A percentile compares a stretch with the other conserved stretches of the same genome.
These are phyloP conservation scores for Ceratocystis eucalypticola DNA, from an alignment of 2,329 filamentous ascomycete species.

Conservation along the genomic window DNA sequence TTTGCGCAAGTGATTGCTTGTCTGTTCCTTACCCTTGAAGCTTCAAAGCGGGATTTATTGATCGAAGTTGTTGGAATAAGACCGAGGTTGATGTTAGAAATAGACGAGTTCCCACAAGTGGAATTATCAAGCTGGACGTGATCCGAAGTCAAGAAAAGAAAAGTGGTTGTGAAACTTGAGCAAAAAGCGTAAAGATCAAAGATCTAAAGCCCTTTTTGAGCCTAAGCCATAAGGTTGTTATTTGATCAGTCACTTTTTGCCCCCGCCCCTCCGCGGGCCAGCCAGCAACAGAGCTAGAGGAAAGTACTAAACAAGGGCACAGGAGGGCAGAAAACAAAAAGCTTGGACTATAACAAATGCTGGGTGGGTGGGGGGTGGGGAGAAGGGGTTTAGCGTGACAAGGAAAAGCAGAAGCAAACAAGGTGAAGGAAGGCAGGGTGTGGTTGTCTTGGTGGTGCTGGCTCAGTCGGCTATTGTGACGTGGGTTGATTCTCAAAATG, in stretches of 20 bases:
- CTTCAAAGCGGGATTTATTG: not conserved
- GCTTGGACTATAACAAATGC: not conserved
- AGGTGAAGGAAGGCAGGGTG: not conserved
- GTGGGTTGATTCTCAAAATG: not conserved
- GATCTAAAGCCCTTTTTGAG: not conserved
- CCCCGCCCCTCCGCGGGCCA: not conserved
- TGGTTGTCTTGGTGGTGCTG: not conserved
- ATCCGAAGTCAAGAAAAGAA: not conserved
- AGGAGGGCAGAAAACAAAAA: not conserved
- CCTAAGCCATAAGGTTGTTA: not conserved
- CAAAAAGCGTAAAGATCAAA: not conserved
- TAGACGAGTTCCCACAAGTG: not conserved
- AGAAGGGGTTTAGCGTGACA: not conserved
- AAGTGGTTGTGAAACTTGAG: not conserved
- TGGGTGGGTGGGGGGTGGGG: not conserved
- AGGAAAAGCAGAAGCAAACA: not conserved
- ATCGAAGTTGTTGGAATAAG: not conserved
- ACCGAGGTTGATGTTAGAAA: not conserved
- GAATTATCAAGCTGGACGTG: not conserved
- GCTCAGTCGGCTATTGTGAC: not conserved
- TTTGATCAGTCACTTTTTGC: not conserved
- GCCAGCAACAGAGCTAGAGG: not conserved
- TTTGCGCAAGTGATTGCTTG: not conserved
- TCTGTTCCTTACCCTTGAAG: not conserved
- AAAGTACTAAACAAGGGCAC: not conserved